Base-by-base conservation (phyloP, 2,329 filamentous ascomycete genomes). In the Podosphaera xanthii region DNA sequence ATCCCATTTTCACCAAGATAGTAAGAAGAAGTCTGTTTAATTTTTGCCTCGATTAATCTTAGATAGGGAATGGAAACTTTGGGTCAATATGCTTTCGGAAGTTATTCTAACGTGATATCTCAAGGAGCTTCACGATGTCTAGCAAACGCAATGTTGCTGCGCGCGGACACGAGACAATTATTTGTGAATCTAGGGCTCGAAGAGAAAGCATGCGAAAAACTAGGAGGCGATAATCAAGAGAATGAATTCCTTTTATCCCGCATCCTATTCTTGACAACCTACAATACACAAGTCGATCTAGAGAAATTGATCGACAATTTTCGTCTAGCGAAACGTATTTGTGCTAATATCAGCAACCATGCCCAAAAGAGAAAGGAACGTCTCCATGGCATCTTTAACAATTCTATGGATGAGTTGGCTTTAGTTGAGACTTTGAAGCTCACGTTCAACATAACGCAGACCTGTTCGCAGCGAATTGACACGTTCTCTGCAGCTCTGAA, bases 221-320 rank as follows among this genome's bases (percentile, higher is more conserved):
- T 95, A 49, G 84, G 84, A 75, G 82, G 77, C 60, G 84, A 88
- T 62, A 83, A 76, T 64, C 76, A 79, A 59, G 89, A 97, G 62
- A 84, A 94, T 64, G 90, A 97, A 67, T 96, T 97, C 70, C 75
- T 97, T 1, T 72, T 78, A 61, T 84, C 84, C n/a, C 79, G 88
- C 58, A 80, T 94, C 50, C 73, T 94, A 14, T 90, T 94, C 65
- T 75, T 92, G 9, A 79, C 83, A 38, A 94, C 88, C 0, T 94
- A 94, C 69, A 79, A 79, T 61, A 83, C 85, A 10, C 79, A 77
- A n/a, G 70, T 86, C 62, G 75, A 87, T 67, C 79, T 89, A 58
- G 72, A 76, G 22, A 71, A 74, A 2, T 75, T 92, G 8, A 78
- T 91, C 55, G 76, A 81, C 59, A 72, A 87, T 33, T 73, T 88